A percentile compares a stretch with the other conserved stretches of the same genome.
Evolutionary conservation across 371 early-diverging fungal genomes (phyloP).

Genomic region (Apophysomyces sp.): DNA sequence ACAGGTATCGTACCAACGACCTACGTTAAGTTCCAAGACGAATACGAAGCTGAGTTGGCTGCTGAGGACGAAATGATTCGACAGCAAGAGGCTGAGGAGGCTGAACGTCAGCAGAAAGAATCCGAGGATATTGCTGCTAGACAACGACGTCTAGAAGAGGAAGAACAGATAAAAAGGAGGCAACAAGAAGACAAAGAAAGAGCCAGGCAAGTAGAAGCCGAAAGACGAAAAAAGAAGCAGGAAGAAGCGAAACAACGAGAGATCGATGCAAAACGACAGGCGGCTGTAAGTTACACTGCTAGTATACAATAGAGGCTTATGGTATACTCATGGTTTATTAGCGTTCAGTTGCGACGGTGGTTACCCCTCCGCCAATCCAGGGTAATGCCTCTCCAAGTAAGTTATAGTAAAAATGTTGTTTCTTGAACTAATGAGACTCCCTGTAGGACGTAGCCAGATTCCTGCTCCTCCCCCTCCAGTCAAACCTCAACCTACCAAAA

Average conservation of each 20-base stretch:
- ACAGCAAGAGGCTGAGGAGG: constrained; percentile 29
- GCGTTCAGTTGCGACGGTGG: constrained; percentile 11
- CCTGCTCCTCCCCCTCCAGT: constrained; percentile 23
- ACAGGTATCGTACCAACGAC: constrained; percentile 59
- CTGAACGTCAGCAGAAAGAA: constrained; percentile 27
- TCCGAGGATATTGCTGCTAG: constrained; percentile 24
- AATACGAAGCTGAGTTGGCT: constrained; percentile 32
- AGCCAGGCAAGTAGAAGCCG: constrained; percentile 37
- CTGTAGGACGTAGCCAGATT: constrained; percentile 28
- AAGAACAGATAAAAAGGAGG: constrained; percentile 15
- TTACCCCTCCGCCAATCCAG: constrained; percentile 19
- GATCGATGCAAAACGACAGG: constrained; percentile 8
- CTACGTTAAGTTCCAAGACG: constrained; percentile 52
- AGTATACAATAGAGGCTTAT: neutral
- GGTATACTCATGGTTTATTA: neutral
- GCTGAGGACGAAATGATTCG: constrained; percentile 28
- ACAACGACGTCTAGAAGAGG: constrained; percentile 26
- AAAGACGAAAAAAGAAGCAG: constrained; percentile 37
- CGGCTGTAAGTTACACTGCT: constrained; percentile 5
- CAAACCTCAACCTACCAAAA: constrained; percentile 10
- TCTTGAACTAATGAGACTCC: constrained; percentile 13
- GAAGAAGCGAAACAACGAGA: constrained; percentile 29
- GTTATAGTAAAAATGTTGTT: neutral
- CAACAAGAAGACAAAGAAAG: constrained; percentile 20
- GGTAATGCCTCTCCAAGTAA: constrained; percentile 6